Percentiles rank a stretch among this genome's conserved stretches.
phyloP scores from a whole-genome alignment of 257 asterid genomes.

The Ophiorrhiza pumila region DNA sequence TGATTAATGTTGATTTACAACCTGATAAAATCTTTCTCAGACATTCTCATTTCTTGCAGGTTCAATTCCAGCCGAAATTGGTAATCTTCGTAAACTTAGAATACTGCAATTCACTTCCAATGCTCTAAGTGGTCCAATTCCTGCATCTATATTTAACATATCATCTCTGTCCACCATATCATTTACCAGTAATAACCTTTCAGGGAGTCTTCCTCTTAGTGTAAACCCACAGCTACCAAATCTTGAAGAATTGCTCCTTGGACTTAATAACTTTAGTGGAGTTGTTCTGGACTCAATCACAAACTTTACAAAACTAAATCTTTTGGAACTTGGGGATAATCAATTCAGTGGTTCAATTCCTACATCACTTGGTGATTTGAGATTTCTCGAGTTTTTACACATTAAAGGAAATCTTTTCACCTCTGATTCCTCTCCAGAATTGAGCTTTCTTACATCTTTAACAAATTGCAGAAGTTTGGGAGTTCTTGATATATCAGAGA shows the following conservation, averaged over 20 bases:
- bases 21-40: not conserved
- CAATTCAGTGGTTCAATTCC: slow-evolving; percentile 5
- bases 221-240: not conserved
- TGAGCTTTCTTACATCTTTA: not conserved
- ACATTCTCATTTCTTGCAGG: not conserved
- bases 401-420: not conserved
- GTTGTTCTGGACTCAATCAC: not conserved
- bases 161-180: not conserved
- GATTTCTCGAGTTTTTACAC: not conserved
- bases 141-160: not conserved
- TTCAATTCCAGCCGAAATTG: not conserved
- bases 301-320: not conserved
- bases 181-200: not conserved
- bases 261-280: not conserved
- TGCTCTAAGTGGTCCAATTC: not conserved
- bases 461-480: not conserved
- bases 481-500: fast-evolving
- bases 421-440: not conserved
- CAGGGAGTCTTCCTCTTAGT: slow-evolving; percentile 6
- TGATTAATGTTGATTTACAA: not conserved
- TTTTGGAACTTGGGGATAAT: not conserved
- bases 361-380: not conserved
- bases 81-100: not conserved
- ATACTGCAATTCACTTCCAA: fast-evolving
- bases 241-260: not conserved